Evolutionary conservation across 768 basidiomycete species (phyloP), one percentile per base, ranked within the genome.

Genomic region (Lactifluus pinguis): DNA sequence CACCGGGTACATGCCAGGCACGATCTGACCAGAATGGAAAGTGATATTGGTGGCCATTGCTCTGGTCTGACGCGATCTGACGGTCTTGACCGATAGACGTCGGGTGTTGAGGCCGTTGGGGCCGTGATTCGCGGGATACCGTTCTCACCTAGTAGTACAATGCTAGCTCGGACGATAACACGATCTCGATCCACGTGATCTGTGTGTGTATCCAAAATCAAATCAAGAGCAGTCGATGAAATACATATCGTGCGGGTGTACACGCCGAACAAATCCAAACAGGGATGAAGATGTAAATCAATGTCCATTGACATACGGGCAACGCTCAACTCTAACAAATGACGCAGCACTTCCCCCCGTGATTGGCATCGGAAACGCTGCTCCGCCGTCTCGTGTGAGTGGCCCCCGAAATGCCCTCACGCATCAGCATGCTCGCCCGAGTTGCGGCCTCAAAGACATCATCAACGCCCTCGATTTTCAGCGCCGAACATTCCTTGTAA

Each of bases 361-460:
- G 44, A 45, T 17, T 45, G 19, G 41, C 56, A 3, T 61, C 59
- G 11, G 63, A 66, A 36, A 41, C 47, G 45, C 69, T 67, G 49
- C 69, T 69, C 48, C 75, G 76, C 71, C 48, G 72, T 65, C 72
- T 74, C 41, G 67, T 71, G 66, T 71, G 71, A 63, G 64, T 69
- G 71, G 41, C 76, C 72, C 69, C 78, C 8, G 83, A 81, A 29
- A 84, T 87, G 3, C 89, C 89, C 60, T 95, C 93, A 21, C 94
- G 80, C 81, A 95, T 94, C 59, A 98, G 75, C 90, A 98, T 97
- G 70, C 92, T 94, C 49, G 92, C 94, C 48, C 97, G 79, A 11
- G 97, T 98, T 36, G 97, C 97, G 0, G 91, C 89, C 76, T 99
- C 97, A 67, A 98, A 99, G 49, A 98, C 92, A 67, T 97, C 92